Percentiles rank a stretch among this genome's conserved stretches.
Conservation (phyloP, 352 stramenopile species). For the Nothophytophthora sp. region DNA sequence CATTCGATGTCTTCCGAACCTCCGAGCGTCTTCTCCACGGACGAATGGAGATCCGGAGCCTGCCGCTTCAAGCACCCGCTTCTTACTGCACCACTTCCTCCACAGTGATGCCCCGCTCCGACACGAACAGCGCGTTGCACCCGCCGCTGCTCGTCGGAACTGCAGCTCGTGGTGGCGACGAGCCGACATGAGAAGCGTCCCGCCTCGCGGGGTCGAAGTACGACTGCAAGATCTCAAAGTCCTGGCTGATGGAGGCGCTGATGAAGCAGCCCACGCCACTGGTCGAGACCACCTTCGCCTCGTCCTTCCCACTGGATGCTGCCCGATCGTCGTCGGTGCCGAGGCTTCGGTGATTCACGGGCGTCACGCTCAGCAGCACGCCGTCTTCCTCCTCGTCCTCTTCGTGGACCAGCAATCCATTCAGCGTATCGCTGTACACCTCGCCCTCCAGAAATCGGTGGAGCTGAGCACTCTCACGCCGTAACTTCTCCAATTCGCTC, state of each 20-base stretch:
- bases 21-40: too few relatives aligned
- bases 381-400: constrained; percentile 74
- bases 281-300: constrained; percentile 28
- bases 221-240: constrained; percentile 77
- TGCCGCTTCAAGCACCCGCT: too few relatives aligned
- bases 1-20: too few relatives aligned
- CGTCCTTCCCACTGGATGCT: neutral
- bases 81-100: constrained; percentile 38
- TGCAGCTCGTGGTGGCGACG: neutral
- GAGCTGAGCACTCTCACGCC: constrained; percentile 62
- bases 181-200: constrained; percentile 1
- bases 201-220: constrained; percentile 60
- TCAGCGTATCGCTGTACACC: constrained; percentile 69
- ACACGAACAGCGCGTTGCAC: constrained; percentile 15
- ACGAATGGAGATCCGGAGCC: too few relatives aligned
- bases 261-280: constrained; percentile 45
- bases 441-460: constrained; percentile 65
- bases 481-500: constrained; percentile 62
- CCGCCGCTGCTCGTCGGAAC: constrained; percentile 2
- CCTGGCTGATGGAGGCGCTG: constrained; percentile 57
- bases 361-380: constrained; percentile 75
- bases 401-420: constrained; percentile 73
- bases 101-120: constrained; percentile 18
- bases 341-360: constrained; percentile 15
- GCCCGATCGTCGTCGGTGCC: constrained; percentile 3